Conservation (phyloP, 805 yeast genomes). For the Lipomyces orientalis region DNA sequence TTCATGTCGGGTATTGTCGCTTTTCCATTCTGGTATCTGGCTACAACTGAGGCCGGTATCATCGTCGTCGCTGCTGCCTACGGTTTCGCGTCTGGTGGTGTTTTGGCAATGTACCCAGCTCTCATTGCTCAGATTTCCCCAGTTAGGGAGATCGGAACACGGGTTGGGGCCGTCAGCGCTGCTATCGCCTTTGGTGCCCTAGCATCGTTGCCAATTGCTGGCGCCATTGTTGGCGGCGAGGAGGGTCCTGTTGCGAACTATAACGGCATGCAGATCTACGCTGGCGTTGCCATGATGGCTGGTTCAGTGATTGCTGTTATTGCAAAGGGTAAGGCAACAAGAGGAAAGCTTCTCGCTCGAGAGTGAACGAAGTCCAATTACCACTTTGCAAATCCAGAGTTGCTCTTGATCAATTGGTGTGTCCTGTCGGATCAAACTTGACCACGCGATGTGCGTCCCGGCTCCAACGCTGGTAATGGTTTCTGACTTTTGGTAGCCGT, state of each 20-base stretch:
- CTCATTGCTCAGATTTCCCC: slow-evolving; percentile 43
- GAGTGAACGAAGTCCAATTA: neutral
- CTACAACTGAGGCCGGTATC: slow-evolving; percentile 17
- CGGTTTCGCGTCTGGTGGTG: slow-evolving; percentile 47
- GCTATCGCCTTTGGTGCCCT: slow-evolving; percentile 58
- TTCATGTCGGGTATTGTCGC: slow-evolving; percentile 44
- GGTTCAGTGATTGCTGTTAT: slow-evolving; percentile 33
- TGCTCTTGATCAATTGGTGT: neutral
- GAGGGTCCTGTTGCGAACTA: slow-evolving; percentile 24
- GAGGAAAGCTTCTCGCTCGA: slow-evolving; percentile 29
- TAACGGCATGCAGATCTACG: slow-evolving; percentile 36
- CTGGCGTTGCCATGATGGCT: slow-evolving; percentile 36
- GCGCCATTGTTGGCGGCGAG: slow-evolving; percentile 36
- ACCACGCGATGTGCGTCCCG: too few relatives aligned
- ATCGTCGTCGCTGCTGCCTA: slow-evolving; percentile 42
- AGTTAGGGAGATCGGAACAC: slow-evolving; percentile 42
- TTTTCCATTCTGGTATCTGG: slow-evolving; percentile 38
- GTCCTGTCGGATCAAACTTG: too few relatives aligned
- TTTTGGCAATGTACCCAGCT: slow-evolving; percentile 46
- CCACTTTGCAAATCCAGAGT: neutral
- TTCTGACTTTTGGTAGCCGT: too few relatives aligned
- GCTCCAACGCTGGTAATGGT: too few relatives aligned
- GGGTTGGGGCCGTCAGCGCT: slow-evolving; percentile 68
- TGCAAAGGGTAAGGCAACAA: slow-evolving; percentile 29
- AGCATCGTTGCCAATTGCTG: slow-evolving; percentile 45